These are phyloP conservation scores for Sporothrix dimorphospora DNA, from an alignment of 2,329 filamentous ascomycete genomes.

Conservation along the genomic window DNA sequence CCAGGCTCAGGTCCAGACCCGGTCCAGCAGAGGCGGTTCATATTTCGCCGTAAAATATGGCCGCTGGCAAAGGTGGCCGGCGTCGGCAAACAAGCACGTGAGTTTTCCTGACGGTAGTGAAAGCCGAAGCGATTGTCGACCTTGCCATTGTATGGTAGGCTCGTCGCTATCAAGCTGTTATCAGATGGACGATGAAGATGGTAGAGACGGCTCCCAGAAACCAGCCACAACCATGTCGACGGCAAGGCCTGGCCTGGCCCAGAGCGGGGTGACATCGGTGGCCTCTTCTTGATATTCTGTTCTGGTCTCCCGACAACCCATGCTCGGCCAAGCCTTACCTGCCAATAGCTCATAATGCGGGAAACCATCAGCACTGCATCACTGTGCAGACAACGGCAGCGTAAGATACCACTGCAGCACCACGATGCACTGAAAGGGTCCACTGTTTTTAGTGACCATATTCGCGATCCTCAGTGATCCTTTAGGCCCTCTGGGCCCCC, in stretches of 20 bases:
- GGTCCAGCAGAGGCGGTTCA: background rate
- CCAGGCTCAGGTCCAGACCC: background rate
- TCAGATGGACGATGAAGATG: background rate
- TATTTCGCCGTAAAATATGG: background rate
- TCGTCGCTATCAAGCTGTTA: background rate
- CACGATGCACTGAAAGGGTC: background rate
- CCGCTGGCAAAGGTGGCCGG: constrained; percentile 12
- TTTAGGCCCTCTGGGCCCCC: background rate
- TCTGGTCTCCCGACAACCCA: background rate
- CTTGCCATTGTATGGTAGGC: background rate
- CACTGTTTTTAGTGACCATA: background rate
- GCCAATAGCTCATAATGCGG: background rate
- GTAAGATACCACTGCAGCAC: background rate
- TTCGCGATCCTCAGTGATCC: background rate
- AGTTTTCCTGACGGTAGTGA: background rate
- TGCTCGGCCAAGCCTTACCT: background rate
- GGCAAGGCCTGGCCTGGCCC: background rate
- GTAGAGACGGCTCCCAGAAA: background rate
- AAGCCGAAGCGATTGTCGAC: background rate
- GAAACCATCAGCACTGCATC: background rate
- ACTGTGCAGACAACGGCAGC: background rate
- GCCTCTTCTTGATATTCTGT: background rate
- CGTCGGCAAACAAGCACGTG: constrained; percentile 17
- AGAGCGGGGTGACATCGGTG: background rate
- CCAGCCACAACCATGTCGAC: background rate